Percentiles rank a stretch among this genome's conserved stretches.
phyloP scores from a whole-genome alignment of 352 stramenopile species.

The Phytopythium vexans region DNA sequence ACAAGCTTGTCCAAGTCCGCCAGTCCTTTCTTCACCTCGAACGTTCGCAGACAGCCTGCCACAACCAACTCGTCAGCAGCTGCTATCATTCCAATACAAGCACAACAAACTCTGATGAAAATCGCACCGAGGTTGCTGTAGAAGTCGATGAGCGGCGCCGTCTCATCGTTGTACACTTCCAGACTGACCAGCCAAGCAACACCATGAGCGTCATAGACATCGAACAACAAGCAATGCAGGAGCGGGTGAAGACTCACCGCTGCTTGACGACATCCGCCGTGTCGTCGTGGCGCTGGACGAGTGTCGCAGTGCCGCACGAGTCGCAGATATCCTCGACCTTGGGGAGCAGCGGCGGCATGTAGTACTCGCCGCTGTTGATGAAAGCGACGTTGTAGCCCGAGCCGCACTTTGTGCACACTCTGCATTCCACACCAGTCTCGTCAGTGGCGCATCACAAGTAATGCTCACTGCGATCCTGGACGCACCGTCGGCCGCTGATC shows the following conservation, averaged over 20 bases:
- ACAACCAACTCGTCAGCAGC: background rate
- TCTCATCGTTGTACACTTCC: constrained; percentile 89
- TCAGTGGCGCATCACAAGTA: background rate
- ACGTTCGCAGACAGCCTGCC: constrained; percentile 64
- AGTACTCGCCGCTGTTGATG: constrained; percentile 84
- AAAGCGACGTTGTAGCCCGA: constrained; percentile 86
- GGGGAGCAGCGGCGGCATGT: constrained; percentile 89
- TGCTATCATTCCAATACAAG: background rate
- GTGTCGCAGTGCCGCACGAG: constrained; percentile 62
- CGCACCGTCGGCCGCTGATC: constrained; percentile 81
- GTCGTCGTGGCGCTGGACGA: constrained; percentile 85
- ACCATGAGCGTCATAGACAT: constrained; percentile 1
- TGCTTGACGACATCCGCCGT: constrained; percentile 75
- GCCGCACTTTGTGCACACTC: constrained; percentile 81
- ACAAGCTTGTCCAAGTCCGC: constrained; percentile 79
- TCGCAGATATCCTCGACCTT: constrained; percentile 81
- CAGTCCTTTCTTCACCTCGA: constrained; percentile 85
- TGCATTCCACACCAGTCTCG: constrained; percentile 9
- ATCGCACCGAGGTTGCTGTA: constrained; percentile 64
- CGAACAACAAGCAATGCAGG: background rate
- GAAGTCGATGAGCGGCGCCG: constrained; percentile 82
- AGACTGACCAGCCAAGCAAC: constrained; percentile 27
- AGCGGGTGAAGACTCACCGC: constrained; percentile 19
- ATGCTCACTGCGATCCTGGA: background rate
- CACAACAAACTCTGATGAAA: background rate